These are phyloP conservation scores for Oryza officinalis DNA, from an alignment of 176 grass and related monocot genomes.

Conservation along the genomic window DNA sequence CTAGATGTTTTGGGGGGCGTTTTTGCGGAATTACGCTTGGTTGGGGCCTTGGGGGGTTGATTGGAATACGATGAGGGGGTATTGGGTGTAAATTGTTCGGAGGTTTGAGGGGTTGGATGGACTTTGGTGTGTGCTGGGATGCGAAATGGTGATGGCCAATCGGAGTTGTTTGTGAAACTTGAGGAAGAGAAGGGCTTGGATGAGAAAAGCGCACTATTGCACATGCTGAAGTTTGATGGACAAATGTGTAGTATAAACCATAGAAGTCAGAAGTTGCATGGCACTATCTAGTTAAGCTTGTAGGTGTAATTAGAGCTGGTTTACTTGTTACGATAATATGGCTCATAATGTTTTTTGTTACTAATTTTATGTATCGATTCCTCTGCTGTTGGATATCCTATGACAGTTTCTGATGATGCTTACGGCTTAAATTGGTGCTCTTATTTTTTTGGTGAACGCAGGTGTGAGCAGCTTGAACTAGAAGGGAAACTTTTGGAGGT, in stretches of 20 bases:
- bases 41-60: background rate
- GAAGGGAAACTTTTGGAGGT: constrained; percentile 91
- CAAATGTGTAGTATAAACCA: background rate
- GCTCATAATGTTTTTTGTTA: background rate
- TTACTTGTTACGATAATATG: background rate
- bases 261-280: background rate
- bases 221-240: constrained; percentile 26
- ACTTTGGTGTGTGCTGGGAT: background rate
- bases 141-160: constrained; percentile 1
- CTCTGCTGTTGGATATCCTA: background rate
- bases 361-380: background rate
- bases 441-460: constrained; percentile 42
- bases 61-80: background rate
- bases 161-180: constrained; percentile 11
- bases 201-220: constrained; percentile 25
- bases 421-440: constrained; percentile 8
- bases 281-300: background rate
- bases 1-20: background rate
- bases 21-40: background rate
- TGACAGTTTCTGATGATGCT: background rate
- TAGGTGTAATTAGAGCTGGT: background rate
- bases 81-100: background rate
- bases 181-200: constrained; percentile 25
- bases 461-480: constrained; percentile 83
- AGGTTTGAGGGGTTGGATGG: background rate